phyloP scores from a whole-genome alignment of 2,329 filamentous ascomycete genomes.

The Metarhizium guizhouense region DNA sequence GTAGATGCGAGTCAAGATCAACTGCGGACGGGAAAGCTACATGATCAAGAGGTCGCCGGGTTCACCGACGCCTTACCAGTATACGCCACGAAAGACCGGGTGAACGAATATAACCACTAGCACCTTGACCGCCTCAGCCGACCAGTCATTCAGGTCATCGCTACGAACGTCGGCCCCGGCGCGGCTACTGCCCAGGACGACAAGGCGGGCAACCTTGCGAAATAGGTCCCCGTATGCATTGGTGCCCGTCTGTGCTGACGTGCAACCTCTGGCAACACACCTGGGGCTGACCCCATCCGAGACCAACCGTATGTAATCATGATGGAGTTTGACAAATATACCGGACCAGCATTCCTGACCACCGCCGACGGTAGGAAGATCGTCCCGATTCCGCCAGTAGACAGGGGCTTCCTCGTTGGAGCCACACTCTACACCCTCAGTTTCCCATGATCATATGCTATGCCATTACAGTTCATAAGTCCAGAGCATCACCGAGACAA shows the following conservation, averaged over 20 bases:
- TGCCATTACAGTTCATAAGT: not conserved
- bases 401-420: not conserved
- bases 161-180: conserved; percentile 3
- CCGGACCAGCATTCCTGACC: conserved; percentile 6
- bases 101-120: conserved; percentile 5
- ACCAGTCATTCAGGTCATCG: conserved; percentile 3
- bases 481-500: not conserved
- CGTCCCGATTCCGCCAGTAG: conserved; percentile 7
- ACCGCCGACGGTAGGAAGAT: not conserved
- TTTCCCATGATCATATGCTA: not conserved
- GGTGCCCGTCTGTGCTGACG: conserved; percentile 9
- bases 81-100: conserved; percentile 1
- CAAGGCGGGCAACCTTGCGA: conserved; percentile 6
- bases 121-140: conserved; percentile 5
- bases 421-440: not conserved
- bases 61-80: not conserved
- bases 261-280: conserved; percentile 9
- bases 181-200: conserved; percentile 5
- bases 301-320: too few relatives aligned
- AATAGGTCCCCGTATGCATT: not conserved
- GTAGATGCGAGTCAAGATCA: too few relatives aligned
- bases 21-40: not conserved
- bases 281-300: conserved; percentile 5
- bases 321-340: conserved; percentile 5
- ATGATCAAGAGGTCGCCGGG: not conserved